A percentile compares a stretch with the other conserved stretches of the same genome.
These are phyloP conservation scores for Osmanthus fragrans DNA, from an alignment of 257 asterid species.

Conservation along the genomic window DNA sequence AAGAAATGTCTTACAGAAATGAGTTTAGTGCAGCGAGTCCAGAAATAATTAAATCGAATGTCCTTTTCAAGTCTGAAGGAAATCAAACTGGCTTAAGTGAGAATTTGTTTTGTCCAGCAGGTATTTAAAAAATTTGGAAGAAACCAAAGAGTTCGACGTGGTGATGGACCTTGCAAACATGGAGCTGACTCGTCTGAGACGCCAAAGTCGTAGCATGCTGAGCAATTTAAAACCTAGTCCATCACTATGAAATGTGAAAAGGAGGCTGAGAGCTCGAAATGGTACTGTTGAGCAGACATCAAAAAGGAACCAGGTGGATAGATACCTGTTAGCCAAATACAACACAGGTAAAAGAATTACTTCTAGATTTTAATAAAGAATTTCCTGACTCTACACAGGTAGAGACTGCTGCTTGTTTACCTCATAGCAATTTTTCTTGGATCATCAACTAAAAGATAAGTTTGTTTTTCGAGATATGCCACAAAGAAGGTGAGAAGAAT, in stretches of 20 bases:
- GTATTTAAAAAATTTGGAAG: background rate
- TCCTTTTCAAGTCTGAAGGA: conserved; percentile 82
- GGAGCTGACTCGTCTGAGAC: conserved; percentile 87
- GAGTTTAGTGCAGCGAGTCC: conserved; percentile 86
- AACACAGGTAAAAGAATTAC: background rate
- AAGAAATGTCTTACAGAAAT: conserved; percentile 53
- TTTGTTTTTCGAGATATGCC: conserved; percentile 68
- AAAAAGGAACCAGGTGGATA: conserved; percentile 78
- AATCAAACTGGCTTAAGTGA: conserved; percentile 24
- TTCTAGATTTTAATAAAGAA: background rate
- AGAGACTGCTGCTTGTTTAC: conserved; percentile 33
- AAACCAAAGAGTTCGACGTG: background rate
- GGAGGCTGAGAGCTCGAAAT: conserved; percentile 61
- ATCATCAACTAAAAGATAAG: conserved; percentile 70
- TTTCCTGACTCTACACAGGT: background rate
- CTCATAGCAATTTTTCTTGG: conserved; percentile 68
- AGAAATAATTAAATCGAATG: conserved; percentile 85
- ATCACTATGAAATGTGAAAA: conserved; percentile 67
- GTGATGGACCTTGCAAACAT: conserved; percentile 69
- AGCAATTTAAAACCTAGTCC: conserved; percentile 68
- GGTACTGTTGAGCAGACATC: conserved; percentile 85
- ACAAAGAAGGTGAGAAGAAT: conserved; percentile 83
- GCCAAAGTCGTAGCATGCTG: conserved; percentile 95
- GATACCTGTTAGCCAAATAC: conserved; percentile 51
- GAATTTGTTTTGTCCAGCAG: background rate